Conservation (phyloP, 495 filamentous ascomycete species). For the Thozetella sp. region DNA sequence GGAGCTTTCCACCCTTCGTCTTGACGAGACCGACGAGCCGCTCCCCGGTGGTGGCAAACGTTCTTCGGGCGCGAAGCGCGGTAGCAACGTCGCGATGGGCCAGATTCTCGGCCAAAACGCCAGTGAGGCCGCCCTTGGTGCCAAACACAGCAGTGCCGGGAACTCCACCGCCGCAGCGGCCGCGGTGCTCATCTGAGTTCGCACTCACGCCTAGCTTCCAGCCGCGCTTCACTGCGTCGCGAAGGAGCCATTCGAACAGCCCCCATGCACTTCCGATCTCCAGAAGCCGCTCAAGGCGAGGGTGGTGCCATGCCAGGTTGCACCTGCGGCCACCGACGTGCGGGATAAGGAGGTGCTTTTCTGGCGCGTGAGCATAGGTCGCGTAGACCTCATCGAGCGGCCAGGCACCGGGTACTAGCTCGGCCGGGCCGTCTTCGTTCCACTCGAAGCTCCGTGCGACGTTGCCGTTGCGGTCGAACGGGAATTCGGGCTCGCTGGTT, state of each 20-base stretch:
- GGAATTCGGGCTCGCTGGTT: slow-evolving; percentile 16
- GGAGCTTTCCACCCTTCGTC: slow-evolving; percentile 7
- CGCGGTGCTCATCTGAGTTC: slow-evolving; percentile 25
- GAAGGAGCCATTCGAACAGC: slow-evolving; percentile 22
- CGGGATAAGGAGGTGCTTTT: slow-evolving; percentile 15
- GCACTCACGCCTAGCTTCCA: slow-evolving; percentile 22
- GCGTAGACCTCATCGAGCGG: slow-evolving; percentile 19
- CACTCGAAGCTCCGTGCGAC: slow-evolving; percentile 22
- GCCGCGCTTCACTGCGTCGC: slow-evolving; percentile 16
- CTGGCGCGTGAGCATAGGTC: slow-evolving; percentile 10
- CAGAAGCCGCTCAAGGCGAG: slow-evolving; percentile 17
- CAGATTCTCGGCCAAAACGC: slow-evolving; percentile 13
- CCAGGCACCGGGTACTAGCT: slow-evolving; percentile 19
- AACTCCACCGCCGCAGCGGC: slow-evolving; percentile 23
- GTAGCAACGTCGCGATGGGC: slow-evolving; percentile 14
- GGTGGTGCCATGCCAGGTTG: slow-evolving; percentile 23
- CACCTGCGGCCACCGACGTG: slow-evolving; percentile 22
- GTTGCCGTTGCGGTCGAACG: slow-evolving; percentile 18
- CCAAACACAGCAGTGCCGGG: slow-evolving; percentile 19
- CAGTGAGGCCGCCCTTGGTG: slow-evolving; percentile 23
- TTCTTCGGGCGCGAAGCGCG: slow-evolving; percentile 18
- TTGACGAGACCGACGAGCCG: slow-evolving; percentile 21
- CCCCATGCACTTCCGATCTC: slow-evolving; percentile 24
- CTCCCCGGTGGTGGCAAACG: slow-evolving; percentile 27
- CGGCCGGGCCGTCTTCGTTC: slow-evolving; percentile 18